Conservation (phyloP, 306 rosid species). For the Cucumis cinereus region DNA sequence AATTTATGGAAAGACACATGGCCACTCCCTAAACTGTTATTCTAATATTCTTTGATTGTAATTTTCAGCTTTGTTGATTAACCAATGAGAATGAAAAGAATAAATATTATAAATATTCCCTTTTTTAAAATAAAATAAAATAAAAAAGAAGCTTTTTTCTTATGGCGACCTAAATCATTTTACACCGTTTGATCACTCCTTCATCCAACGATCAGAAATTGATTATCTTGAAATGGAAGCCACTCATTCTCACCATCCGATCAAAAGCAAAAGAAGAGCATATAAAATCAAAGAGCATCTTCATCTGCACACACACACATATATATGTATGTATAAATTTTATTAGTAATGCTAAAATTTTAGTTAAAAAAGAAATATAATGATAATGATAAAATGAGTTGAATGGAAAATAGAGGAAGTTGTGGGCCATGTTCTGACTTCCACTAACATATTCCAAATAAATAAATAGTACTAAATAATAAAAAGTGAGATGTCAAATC, state of each 20-base stretch:
- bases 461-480: conserved; percentile 37
- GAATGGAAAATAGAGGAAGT: conserved; percentile 13
- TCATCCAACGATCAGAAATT: not conserved
- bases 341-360: not conserved
- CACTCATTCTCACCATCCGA: conserved; percentile 70
- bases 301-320: not conserved
- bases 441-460: conserved; percentile 90
- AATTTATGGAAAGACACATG: not conserved
- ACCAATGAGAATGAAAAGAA: not conserved
- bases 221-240: conserved; percentile 48
- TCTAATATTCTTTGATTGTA: not conserved
- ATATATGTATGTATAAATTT: not conserved
- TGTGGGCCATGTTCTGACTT: conserved; percentile 84
- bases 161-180: not conserved
- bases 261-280: conserved; percentile 55
- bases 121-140: not conserved
- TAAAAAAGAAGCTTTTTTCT: not conserved
- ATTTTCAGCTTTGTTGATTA: not conserved
- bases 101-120: not conserved
- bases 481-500: conserved; percentile 67
- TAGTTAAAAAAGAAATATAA: not conserved
- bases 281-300: not conserved
- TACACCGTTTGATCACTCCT: not conserved
- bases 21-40: not conserved
- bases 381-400: not conserved